phyloP scores from a whole-genome alignment of 2,329 filamentous ascomycete genomes.

The Cladophialophora yegresii region DNA sequence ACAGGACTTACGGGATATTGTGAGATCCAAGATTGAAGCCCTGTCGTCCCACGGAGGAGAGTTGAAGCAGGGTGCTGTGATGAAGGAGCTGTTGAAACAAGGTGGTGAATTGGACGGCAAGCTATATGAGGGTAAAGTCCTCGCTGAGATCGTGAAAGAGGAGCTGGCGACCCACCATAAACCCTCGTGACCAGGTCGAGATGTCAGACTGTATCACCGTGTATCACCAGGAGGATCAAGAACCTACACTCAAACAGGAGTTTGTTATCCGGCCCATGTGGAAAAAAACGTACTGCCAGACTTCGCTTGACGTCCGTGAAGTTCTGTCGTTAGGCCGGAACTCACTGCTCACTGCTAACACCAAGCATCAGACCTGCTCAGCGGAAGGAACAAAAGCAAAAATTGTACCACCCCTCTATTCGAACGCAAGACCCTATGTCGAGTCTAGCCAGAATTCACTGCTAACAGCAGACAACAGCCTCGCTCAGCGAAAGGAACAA shows the following conservation, averaged over 20 bases:
- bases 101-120: constrained; percentile 50
- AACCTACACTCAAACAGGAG: not conserved
- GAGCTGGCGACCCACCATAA: constrained; percentile 21
- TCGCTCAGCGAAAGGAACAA: not conserved
- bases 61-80: constrained; percentile 44
- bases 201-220: constrained; percentile 5
- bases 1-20: constrained; percentile 46
- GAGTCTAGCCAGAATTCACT: no score
- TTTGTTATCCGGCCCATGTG: not conserved
- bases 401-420: not conserved
- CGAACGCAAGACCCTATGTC: no score
- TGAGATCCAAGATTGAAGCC: constrained; percentile 42
- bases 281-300: not conserved
- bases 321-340: not conserved
- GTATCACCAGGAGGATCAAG: not conserved
- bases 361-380: not conserved
- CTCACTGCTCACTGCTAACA: not conserved
- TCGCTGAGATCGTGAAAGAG: constrained; percentile 47
- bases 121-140: constrained; percentile 46
- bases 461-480: no score
- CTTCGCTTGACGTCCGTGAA: not conserved
- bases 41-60: constrained; percentile 38
- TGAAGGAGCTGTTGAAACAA: constrained; percentile 47
- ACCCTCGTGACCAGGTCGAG: constrained; percentile 10
- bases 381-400: not conserved